These are phyloP conservation scores for Trichosporon ovoides DNA, from an alignment of 1,284 basidiomycete genomes.

Conservation along the genomic window DNA sequence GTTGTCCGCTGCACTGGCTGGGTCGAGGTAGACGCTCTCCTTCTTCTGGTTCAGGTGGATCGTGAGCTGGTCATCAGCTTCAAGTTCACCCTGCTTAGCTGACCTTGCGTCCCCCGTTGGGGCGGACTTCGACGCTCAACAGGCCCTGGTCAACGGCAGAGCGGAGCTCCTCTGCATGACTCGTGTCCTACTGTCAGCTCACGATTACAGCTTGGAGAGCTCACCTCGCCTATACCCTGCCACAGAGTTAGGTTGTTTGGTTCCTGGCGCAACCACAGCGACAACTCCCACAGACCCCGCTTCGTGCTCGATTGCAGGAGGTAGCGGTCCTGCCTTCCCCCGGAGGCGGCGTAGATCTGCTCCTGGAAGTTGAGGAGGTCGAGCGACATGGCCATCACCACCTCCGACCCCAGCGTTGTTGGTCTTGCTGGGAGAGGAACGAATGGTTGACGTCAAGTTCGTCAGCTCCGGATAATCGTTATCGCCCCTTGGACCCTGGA, in stretches of 20 bases:
- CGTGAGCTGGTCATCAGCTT: conserved; percentile 14
- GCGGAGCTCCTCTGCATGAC: conserved; percentile 9
- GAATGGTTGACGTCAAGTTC: background rate
- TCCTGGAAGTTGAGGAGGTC: conserved; percentile 14
- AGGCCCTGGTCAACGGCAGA: conserved; percentile 12
- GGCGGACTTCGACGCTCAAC: conserved; percentile 11
- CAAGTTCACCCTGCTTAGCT: background rate
- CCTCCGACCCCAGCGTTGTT: too few species aligned
- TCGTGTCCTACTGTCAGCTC: conserved; percentile 9
- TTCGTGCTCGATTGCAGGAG: conserved; percentile 8
- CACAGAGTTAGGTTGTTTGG: background rate
- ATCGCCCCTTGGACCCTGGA: too few species aligned
- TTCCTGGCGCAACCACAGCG: conserved; percentile 9
- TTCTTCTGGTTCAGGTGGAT: conserved; percentile 3
- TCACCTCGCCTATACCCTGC: background rate
- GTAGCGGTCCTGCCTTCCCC: conserved; percentile 4
- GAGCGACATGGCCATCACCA: conserved; percentile 6
- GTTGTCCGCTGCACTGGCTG: background rate
- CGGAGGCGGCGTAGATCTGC: conserved; percentile 14
- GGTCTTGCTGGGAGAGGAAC: background rate
- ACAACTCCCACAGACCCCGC: conserved; percentile 10
- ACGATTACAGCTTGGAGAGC: background rate
- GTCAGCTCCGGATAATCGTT: background rate
- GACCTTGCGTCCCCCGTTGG: conserved; percentile 14
- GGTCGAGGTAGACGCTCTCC: conserved; percentile 8